Conservation (phyloP, 345 rosid genomes). For the Physaria fendleri region DNA sequence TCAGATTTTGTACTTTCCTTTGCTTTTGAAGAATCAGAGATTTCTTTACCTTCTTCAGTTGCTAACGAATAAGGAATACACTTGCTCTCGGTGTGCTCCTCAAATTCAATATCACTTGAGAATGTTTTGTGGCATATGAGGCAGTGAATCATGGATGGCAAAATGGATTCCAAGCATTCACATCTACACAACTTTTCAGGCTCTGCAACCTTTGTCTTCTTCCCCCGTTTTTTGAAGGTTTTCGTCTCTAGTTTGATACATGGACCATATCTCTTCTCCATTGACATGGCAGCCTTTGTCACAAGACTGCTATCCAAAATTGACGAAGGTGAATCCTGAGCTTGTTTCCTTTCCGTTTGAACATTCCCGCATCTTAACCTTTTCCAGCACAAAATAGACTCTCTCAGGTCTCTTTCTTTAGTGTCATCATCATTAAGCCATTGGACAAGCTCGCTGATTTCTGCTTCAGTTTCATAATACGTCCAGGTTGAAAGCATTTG, state of each 20-base stretch:
- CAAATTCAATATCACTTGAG: conserved; percentile 42
- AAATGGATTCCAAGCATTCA: conserved; percentile 76
- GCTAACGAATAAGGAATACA: conserved; percentile 43
- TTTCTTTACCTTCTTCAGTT: conserved; percentile 42
- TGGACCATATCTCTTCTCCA: conserved; percentile 72
- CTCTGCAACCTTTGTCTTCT: conserved; percentile 39
- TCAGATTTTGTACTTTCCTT: conserved; percentile 39
- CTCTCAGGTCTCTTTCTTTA: conserved; percentile 72
- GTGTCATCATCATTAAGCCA: conserved; percentile 64
- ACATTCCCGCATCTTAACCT: conserved; percentile 48
- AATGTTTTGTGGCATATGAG: conserved; percentile 73
- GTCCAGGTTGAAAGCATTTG: conserved; percentile 44
- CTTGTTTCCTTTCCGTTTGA: conserved; percentile 31
- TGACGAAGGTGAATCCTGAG: conserved; percentile 24
- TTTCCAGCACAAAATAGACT: conserved; percentile 55
- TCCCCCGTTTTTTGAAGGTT: conserved; percentile 40
- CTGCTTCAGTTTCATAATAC: conserved; percentile 64
- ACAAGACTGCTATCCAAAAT: conserved; percentile 32
- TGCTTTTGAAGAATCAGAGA: conserved; percentile 35
- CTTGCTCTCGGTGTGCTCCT: conserved; percentile 50
- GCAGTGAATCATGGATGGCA: conserved; percentile 79
- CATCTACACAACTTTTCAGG: conserved; percentile 64
- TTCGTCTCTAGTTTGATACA: conserved; percentile 39
- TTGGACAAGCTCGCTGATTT: conserved; percentile 54
- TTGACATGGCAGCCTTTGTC: conserved; percentile 60